Conservation (phyloP, 345 rosid species). For the Microcos paniculata region DNA sequence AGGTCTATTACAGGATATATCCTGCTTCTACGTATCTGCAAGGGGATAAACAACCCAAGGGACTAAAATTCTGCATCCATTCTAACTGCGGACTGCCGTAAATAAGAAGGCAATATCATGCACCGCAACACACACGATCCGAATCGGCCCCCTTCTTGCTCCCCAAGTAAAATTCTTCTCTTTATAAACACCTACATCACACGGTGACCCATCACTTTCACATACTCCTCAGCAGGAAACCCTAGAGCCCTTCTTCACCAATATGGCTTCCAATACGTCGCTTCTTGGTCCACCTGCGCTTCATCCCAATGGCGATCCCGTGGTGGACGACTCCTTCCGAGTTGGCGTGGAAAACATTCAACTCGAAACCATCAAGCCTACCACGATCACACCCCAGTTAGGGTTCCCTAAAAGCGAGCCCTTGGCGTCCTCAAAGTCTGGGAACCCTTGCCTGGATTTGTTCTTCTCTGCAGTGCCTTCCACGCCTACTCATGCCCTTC, state of each 20-base stretch:
- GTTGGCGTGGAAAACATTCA: not conserved
- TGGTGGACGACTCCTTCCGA: not conserved
- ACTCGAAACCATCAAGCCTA: not conserved
- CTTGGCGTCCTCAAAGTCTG: not conserved
- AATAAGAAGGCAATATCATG: not conserved
- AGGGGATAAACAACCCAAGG: not conserved
- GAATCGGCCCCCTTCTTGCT: not conserved
- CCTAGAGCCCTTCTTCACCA: not conserved
- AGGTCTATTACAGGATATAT: no score
- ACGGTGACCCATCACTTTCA: not conserved
- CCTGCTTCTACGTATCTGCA: no score
- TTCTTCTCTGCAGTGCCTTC: constrained; percentile 28
- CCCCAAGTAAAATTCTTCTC: not conserved
- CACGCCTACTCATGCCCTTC: constrained; percentile 7
- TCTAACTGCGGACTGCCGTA: not conserved
- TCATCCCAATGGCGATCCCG: not conserved
- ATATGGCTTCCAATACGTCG: not conserved
- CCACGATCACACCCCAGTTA: not conserved
- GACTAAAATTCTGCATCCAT: not conserved
- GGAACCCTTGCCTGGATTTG: constrained; percentile 31
- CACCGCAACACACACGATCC: not conserved
- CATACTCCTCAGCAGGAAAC: not conserved
- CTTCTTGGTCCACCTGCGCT: not conserved
- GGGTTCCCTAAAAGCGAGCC: constrained; percentile 15
- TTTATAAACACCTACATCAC: not conserved